These are phyloP conservation scores for Tricholoma bakamatsutake DNA, from an alignment of 768 basidiomycete genomes.

Conservation along the genomic window DNA sequence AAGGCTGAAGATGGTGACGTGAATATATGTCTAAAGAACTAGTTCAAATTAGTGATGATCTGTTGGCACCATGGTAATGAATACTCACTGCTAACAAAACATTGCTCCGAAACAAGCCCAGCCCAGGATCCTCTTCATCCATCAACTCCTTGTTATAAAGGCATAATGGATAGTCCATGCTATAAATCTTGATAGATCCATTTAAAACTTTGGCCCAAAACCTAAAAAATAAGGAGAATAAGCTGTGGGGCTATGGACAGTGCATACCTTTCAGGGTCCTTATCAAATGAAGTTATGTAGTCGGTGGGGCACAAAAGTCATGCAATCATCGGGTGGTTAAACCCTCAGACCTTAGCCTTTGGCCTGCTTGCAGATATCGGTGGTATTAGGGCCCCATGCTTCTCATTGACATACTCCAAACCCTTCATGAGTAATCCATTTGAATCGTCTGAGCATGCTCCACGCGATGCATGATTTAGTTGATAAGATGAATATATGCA, in stretches of 20 bases:
- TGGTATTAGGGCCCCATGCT: not conserved
- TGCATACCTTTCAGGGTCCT: not conserved
- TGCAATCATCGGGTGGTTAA: not conserved
- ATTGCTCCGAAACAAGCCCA: not conserved
- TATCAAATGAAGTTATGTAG: not conserved
- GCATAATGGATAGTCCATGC: not conserved
- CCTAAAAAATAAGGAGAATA: not conserved
- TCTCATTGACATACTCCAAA: not conserved
- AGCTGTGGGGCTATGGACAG: not conserved
- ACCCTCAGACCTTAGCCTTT: not conserved
- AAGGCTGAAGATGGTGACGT: not conserved
- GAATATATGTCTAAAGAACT: constrained; percentile 1
- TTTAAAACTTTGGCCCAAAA: not conserved
- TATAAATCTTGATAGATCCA: not conserved
- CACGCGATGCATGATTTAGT: not conserved
- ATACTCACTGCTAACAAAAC: not conserved
- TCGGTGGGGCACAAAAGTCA: not conserved
- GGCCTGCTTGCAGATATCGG: not conserved
- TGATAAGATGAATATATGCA: not conserved
- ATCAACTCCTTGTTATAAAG: not conserved
- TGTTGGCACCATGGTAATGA: not conserved
- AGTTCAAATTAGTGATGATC: not conserved
- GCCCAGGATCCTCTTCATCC: not conserved
- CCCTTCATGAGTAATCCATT: not conserved
- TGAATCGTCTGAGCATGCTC: not conserved